A percentile compares a stretch with the other conserved stretches of the same genome.
Conservation (phyloP, 2,329 filamentous ascomycete species). For the Cordyceps cateniannulata region DNA sequence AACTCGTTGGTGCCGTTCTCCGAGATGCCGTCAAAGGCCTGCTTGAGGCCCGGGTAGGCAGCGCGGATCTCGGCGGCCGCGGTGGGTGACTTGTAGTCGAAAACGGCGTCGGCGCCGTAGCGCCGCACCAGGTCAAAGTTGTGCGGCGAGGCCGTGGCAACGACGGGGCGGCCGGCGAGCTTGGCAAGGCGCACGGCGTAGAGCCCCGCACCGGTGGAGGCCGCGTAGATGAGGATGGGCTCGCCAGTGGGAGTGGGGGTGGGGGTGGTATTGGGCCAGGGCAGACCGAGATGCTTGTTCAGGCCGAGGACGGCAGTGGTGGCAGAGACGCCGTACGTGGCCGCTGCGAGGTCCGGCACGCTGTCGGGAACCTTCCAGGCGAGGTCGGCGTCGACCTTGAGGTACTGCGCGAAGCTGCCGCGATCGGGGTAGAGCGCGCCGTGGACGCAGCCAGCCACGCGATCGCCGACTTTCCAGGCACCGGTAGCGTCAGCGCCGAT, state of each 20-base stretch:
- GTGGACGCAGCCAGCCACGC: constrained; percentile 20
- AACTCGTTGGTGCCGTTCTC: constrained; percentile 24
- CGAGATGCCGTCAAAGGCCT: constrained; percentile 26
- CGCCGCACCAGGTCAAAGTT: constrained; percentile 36
- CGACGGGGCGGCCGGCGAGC: constrained; percentile 36
- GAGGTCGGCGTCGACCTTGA: constrained; percentile 19
- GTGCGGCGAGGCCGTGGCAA: constrained; percentile 34
- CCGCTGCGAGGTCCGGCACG: constrained; percentile 17
- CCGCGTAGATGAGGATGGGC: constrained; percentile 41
- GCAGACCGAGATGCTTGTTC: constrained; percentile 20
- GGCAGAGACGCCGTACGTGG: constrained; percentile 25
- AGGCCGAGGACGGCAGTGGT: constrained; percentile 21
- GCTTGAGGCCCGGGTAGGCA: constrained; percentile 20
- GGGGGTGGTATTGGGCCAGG: constrained; percentile 8
- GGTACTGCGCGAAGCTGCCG: constrained; percentile 24
- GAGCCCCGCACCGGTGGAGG: constrained; percentile 39
- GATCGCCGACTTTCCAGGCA: constrained; percentile 18
- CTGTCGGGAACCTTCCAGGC: constrained; percentile 20
- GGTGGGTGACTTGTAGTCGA: constrained; percentile 31
- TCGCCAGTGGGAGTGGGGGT: constrained; percentile 12
- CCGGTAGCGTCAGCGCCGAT: constrained; percentile 16
- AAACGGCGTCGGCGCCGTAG: constrained; percentile 36
- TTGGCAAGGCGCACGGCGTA: constrained; percentile 39
- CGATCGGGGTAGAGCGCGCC: constrained; percentile 20
- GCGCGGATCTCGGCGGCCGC: constrained; percentile 16